Evolutionary conservation across 306 rosid species (phyloP).

Genomic region (Astragalus membranaceus): DNA sequence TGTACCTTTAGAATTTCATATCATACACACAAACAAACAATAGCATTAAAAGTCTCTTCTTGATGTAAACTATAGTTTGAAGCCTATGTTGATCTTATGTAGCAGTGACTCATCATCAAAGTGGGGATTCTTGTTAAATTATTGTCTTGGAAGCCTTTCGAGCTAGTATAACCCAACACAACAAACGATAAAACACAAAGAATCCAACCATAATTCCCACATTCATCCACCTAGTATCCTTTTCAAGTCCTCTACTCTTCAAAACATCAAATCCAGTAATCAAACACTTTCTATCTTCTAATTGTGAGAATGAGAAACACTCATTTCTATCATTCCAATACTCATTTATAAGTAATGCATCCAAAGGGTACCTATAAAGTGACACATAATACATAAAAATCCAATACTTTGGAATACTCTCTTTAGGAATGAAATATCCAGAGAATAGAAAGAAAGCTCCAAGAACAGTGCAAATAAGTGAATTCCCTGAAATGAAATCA

Average conservation of each 20-base stretch:
- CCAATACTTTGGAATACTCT: constrained; percentile 83
- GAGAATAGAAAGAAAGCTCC: constrained; percentile 89
- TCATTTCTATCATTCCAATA: constrained; percentile 47
- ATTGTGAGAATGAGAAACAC: constrained; percentile 23
- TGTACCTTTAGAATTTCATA: not conserved
- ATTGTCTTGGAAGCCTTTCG: constrained; percentile 62
- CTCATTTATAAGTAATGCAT: constrained; percentile 70
- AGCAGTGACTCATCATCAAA: not conserved
- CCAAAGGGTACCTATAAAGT: constrained; percentile 80
- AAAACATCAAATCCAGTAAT: constrained; percentile 64
- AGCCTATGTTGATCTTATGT: not conserved
- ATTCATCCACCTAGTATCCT: constrained; percentile 65
- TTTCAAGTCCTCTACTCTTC: constrained; percentile 72
- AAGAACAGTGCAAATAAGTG: constrained; percentile 75
- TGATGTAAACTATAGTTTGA: not conserved
- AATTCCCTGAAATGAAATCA: constrained; percentile 85
- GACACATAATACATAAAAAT: constrained; percentile 93
- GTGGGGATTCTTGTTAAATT: constrained; percentile 13
- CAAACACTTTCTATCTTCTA: constrained; percentile 19
- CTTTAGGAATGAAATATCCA: constrained; percentile 88
- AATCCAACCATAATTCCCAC: constrained; percentile 71
- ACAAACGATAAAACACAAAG: constrained; percentile 67
- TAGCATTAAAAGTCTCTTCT: not conserved
- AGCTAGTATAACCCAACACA: constrained; percentile 72
- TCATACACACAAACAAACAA: not conserved